A percentile compares a stretch with the other conserved stretches of the same genome.
Evolutionary conservation across 2,329 filamentous ascomycete species (phyloP).

Genomic region (Malbranchea cinnamomea): DNA sequence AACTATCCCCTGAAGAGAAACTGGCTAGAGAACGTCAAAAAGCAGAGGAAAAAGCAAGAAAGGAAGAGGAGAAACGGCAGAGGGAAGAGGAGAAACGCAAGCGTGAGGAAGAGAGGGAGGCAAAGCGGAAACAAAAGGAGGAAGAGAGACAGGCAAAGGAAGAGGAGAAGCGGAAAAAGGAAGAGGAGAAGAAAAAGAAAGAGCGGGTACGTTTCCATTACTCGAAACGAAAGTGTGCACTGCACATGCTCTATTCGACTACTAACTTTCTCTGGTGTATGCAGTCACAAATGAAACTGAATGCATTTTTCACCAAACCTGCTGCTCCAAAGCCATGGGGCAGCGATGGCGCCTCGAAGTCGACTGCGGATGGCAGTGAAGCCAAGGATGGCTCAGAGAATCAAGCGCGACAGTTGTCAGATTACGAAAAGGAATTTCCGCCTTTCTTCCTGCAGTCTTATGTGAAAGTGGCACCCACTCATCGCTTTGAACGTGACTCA

Average conservation of each 20-base stretch:
- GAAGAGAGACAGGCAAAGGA: conserved; percentile 31
- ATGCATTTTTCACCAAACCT: conserved; percentile 35
- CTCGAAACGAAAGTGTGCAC: conserved; percentile 3
- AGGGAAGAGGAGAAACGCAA: conserved; percentile 35
- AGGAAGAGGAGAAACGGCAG: conserved; percentile 18
- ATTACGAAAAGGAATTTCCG: conserved; percentile 59
- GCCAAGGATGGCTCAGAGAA: conserved; percentile 11
- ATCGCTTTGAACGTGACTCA: conserved; percentile 42
- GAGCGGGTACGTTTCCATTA: conserved; percentile 23
- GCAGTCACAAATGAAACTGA: conserved; percentile 37
- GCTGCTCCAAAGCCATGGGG: conserved; percentile 11
- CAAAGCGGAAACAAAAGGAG: conserved; percentile 19
- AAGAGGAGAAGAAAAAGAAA: conserved; percentile 35
- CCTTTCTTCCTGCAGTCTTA: conserved; percentile 66
- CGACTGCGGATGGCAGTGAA: conserved; percentile 9
- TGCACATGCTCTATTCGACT: conserved; percentile 5
- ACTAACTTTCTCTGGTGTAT: conserved; percentile 11
- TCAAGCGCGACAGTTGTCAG: conserved; percentile 23
- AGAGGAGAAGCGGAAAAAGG: conserved; percentile 32
- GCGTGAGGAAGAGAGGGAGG: conserved; percentile 20
- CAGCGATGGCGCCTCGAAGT: conserved; percentile 7
- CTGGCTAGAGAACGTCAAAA: conserved; percentile 19
- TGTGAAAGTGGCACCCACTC: conserved; percentile 49
- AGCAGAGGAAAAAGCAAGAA: conserved; percentile 16
- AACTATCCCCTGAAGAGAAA: conserved; percentile 18